Evolutionary conservation across 768 basidiomycete species (phyloP), one percentile per base, ranked within the genome.

Genomic region (Trametes coccinea): DNA sequence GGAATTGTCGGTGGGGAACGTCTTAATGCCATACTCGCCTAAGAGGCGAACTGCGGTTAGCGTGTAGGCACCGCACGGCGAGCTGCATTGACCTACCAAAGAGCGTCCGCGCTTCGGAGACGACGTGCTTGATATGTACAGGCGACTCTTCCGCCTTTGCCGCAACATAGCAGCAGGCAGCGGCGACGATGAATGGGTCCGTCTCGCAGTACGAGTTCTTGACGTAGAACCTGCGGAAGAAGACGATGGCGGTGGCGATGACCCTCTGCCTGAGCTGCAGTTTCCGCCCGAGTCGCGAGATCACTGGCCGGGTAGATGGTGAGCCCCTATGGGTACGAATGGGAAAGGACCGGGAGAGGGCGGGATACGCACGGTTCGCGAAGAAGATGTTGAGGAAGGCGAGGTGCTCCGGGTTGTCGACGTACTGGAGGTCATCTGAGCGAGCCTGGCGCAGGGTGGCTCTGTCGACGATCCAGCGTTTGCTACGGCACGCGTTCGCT

Each of bases 71-170:
- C n/a, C 7, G 30, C n/a, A 22, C 46, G 17, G 17, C 17, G 34
- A 1, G 43, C 14, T 22, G 27, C 22, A 27, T 22, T 22, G 22
- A 22, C 22, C 22, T 33, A 66, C 81, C 82, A 72, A 95, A 97
- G 45, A 95, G 74, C 5, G 80, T 69, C 58, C 91, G 83, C 0
- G 95, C 89, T 71, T 98, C 95, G 1, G 86, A 75, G 30, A 96
- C 88, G 31, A 98, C 87, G 65, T 84, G 90, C 78, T 98, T 98
- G 76, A 98, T 94, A 70, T 95, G 94, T 0, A 94, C 83, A 0
- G 97, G 95, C 0, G 89, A 92, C 73, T 99, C 97, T 71, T 99
- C 97, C 1, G 95, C 93, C 73, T 99, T 99, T 0, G 95, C 93
- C 8, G 96, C 95, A 37, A 98, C 89, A 74, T 98, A 98, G 65